These are phyloP conservation scores for Eugenia klotzschiana DNA, from an alignment of 441 rosid species.

Conservation along the genomic window DNA sequence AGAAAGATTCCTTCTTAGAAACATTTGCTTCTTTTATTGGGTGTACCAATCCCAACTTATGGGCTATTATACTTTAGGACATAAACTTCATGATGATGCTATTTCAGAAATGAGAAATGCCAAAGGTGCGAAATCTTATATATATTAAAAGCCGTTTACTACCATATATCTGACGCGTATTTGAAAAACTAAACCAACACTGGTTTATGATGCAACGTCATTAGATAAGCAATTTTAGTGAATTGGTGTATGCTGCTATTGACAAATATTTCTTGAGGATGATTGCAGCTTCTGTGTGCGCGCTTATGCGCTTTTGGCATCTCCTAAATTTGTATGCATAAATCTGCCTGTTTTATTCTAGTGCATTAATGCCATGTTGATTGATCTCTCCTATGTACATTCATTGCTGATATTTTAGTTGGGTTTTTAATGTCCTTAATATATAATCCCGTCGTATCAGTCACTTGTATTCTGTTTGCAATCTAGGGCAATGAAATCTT, in stretches of 20 bases:
- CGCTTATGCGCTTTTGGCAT: background rate
- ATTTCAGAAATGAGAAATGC: background rate
- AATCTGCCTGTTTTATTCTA: background rate
- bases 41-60: background rate
- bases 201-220: background rate
- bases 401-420: background rate
- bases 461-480: slow-evolving; percentile 7
- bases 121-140: background rate
- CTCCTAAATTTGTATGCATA: background rate
- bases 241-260: background rate
- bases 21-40: background rate
- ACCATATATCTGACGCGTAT: background rate
- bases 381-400: background rate
- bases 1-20: background rate
- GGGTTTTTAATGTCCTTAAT: background rate
- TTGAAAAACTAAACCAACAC: background rate
- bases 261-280: background rate
- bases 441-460: background rate
- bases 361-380: background rate
- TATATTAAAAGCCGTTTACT: background rate
- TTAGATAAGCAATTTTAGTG: background rate
- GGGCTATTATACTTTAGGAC: background rate
- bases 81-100: background rate
- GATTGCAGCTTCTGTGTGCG: background rate
- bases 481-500: slow-evolving; percentile 48